Conservation (phyloP, 225 moss, liverwort and hornwort genomes). For the Lunularia cruciata region DNA sequence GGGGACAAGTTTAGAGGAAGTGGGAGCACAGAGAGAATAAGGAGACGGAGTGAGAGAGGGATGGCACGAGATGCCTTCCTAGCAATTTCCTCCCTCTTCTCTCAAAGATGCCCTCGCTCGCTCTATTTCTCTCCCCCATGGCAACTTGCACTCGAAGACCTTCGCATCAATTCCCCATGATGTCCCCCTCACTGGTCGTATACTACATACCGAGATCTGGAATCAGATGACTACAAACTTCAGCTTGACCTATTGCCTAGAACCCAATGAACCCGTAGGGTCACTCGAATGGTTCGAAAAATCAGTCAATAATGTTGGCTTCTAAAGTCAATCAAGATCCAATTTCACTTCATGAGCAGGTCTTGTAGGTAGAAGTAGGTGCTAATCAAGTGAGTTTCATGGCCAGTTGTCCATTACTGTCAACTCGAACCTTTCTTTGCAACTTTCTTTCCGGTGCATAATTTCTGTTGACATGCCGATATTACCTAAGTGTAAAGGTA, state of each 20-base stretch:
- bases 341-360: background rate
- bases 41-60: too few relatives aligned
- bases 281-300: background rate
- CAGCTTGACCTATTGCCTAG: background rate
- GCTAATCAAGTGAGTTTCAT: background rate
- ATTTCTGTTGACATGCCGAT: background rate
- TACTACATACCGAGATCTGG: background rate
- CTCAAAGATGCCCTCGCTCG: background rate
- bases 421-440: background rate
- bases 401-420: conserved; percentile 4
- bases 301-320: background rate
- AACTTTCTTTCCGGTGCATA: background rate
- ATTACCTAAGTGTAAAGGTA: background rate
- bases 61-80: background rate
- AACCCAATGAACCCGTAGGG: background rate
- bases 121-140: too few relatives aligned
- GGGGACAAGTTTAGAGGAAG: background rate
- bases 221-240: background rate
- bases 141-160: background rate
- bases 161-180: background rate
- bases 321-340: conserved; percentile 2
- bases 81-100: background rate
- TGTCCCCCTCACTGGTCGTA: background rate
- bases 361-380: background rate
- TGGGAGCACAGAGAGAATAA: background rate